Base-by-base conservation (phyloP, 441 rosid genomes). In the Rhodomyrtus psidioides region DNA sequence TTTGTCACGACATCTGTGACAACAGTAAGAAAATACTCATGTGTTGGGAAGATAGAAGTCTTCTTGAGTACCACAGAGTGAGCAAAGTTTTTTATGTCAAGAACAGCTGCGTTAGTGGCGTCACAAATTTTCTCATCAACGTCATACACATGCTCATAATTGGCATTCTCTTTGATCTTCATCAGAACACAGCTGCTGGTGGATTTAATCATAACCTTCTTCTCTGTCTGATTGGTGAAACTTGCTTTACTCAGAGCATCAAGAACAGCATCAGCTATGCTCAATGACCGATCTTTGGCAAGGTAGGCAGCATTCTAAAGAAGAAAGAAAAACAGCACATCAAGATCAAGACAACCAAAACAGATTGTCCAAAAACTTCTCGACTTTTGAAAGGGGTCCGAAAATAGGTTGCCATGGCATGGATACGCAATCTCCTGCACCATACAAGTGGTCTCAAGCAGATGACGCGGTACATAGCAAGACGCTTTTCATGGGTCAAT, bases 271-370 rank as follows among this genome's bases (percentile, higher is more conserved):
- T 92, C 92, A 55, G 87, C 88, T 83, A 91, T 85, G 9, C 90
- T 86, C 34, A 94, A 58, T 24, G 91, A 91, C 88, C 86, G 91
- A 79, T 91, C 86, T 90, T 91, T 90, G 34, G 93, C 92, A 39
- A 96, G 94, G 91, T 93, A 96, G 26, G 93, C 83, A 59, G 95
- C 97, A 81, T 94, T 88, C 98, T 96, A 94, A 79, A 89, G 83
- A 34, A 34, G 76, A 54, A 84, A 42, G 74, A 55, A 83, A 76
- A 28, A 53, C 44, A 21, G 17, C 53, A 59, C 15, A 81, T 53
- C 23, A 70, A 44, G 56, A 57, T 82, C 23, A 81, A 60, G 24
- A n/a, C 13, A 42, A 12, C 54, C 46, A 70, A 34, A 65, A 39
- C 81, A 34, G 46, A 28, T n/a, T 70, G 62, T 46, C 83, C 55